Evolutionary conservation across 2,329 filamentous ascomycete genomes (phyloP).

Genomic region (Clonostachys sp.): DNA sequence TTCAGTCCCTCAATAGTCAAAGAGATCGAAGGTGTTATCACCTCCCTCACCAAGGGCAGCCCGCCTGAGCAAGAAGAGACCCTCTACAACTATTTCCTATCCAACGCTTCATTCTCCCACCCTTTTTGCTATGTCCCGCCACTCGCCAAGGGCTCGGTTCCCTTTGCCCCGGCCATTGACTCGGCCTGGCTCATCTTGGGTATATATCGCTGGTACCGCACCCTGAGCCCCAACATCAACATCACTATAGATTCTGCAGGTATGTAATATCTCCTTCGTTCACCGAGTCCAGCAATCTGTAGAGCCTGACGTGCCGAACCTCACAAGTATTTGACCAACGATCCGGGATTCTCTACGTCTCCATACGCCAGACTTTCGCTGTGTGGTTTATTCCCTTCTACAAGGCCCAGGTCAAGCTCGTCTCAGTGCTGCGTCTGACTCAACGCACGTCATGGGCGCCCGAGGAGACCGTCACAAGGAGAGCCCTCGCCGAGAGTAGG

Average conservation of each 20-base stretch:
- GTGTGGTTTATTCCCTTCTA: constrained; percentile 77
- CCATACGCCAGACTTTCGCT: constrained; percentile 69
- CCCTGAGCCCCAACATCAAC: constrained; percentile 70
- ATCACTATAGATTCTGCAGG: constrained; percentile 58
- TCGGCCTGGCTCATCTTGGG: constrained; percentile 63
- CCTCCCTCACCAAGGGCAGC: constrained; percentile 61
- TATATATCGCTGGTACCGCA: constrained; percentile 82
- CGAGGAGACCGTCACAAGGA: constrained; percentile 3
- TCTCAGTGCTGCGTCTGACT: constrained; percentile 61
- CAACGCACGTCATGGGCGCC: constrained; percentile 27
- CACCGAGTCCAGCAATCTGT: neutral
- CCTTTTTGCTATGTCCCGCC: constrained; percentile 69
- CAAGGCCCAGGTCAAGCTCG: constrained; percentile 60
- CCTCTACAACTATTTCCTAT: constrained; percentile 69
- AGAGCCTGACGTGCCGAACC: rapidly evolving
- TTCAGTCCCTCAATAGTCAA: constrained; percentile 22
- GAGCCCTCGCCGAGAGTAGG: constrained; percentile 3
- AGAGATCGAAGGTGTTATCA: constrained; percentile 65
- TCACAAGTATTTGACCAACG: constrained; percentile 60
- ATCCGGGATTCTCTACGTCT: constrained; percentile 66
- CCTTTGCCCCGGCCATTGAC: constrained; percentile 37
- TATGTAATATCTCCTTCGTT: constrained; percentile 16
- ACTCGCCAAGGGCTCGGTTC: constrained; percentile 35
- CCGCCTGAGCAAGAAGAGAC: constrained; percentile 61
- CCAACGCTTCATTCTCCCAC: constrained; percentile 69